Base-by-base conservation (phyloP, 305 asterid species). In the Fraxinus greggii region DNA sequence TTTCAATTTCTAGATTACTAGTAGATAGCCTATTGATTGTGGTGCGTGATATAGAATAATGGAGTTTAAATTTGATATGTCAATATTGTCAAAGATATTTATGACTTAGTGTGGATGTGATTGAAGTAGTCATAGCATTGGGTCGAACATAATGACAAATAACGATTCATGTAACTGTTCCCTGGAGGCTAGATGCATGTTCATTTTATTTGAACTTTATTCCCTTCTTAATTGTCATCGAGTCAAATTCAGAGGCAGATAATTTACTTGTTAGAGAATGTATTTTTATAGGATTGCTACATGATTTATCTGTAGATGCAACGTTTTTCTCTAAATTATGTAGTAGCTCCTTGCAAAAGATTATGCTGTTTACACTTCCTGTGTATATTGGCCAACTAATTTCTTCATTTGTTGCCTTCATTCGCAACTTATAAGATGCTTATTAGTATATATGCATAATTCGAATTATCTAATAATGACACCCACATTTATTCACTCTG, bases 401-500 rank as follows among this genome's bases (percentile, higher is more conserved):
- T 38, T 35, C 65, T 42, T 75, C 31, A 63, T 35, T 7, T 13
- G 67, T 76, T 42, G 33, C 24, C 40, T 56, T 70, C 10, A 31
- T 54, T 72, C 70, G 63, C 26, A 59, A 32, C 7, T 59, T 54
- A 48, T 40, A 17, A 48, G 59, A 40, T 69, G 40, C 72, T 67
- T 67, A 40, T 79, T 76, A 29, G 28, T 19, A 1, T 5, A 13
- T 13, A 7, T 36, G 26, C 59, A 17, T 75, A 35, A 8, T 15
- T 78, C 78, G 9, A 51, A 8, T 81, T 28, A 54, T 69, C 80
- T 70, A 21, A 59, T 54, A 33, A 80, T 83, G 78, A 84, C 65
- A 86, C 77, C 81, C 83, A 74, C 76, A 73, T 40, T 81, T 83
- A 5, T 76, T 85, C 75, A 19, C 85, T 74, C 72, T 78, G 7